phyloP scores from a whole-genome alignment of 192 early-diverging fungal species.

The Gryganskiella cystojenkinii region DNA sequence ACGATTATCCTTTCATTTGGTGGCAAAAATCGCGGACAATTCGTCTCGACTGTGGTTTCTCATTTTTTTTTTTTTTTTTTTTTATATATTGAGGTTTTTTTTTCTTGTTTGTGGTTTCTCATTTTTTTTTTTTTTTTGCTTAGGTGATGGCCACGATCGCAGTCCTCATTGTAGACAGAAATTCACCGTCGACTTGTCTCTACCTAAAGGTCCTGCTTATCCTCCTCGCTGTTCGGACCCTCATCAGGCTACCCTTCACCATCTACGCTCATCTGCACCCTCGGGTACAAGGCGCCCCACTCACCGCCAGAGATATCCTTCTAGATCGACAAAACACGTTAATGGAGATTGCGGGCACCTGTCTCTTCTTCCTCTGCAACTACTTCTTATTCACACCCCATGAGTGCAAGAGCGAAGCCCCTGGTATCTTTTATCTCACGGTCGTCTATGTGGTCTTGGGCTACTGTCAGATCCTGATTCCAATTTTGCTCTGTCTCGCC shows the following conservation, averaged over 20 bases:
- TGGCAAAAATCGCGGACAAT: not conserved
- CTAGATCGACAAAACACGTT: constrained; percentile 40
- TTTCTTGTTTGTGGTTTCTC: not conserved
- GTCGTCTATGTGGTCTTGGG: constrained; percentile 75
- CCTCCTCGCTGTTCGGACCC: constrained; percentile 66
- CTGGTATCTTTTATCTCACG: constrained; percentile 67
- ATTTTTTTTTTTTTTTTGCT: not conserved
- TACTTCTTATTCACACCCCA: constrained; percentile 70
- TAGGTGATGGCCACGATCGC: constrained; percentile 66
- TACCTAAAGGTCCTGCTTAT: constrained; percentile 70
- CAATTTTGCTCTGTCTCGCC: constrained; percentile 66
- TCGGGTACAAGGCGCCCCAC: constrained; percentile 49
- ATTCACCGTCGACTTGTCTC: constrained; percentile 47
- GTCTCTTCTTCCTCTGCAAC: constrained; percentile 58
- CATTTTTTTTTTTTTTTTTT: not conserved
- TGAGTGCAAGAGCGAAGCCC: constrained; percentile 59
- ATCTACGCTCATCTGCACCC: constrained; percentile 70
- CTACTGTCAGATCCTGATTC: constrained; percentile 73
- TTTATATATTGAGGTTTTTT: constrained; percentile 6
- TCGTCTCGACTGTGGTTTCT: not conserved
- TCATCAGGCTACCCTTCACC: constrained; percentile 71
- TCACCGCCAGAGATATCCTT: constrained; percentile 25
- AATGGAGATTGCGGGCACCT: constrained; percentile 52
- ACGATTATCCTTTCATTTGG: too few relatives aligned
- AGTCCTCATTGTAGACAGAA: constrained; percentile 62